phyloP scores from a whole-genome alignment of 2,329 filamentous ascomycete species.

The Aspergillus carbonarius region DNA sequence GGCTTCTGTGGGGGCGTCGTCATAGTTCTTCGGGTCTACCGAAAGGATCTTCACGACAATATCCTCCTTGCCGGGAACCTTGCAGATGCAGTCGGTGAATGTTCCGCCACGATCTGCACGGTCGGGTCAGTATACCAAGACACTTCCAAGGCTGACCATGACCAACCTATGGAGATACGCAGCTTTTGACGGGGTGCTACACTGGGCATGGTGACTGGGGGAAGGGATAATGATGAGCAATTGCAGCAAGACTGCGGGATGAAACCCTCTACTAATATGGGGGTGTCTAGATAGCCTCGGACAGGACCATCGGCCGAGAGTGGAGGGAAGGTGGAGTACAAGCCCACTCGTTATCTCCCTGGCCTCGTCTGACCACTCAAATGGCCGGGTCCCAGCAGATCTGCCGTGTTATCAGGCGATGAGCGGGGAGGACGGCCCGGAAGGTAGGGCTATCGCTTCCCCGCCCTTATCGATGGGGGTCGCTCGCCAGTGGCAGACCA shows the following conservation, averaged over 20 bases:
- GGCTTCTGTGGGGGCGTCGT: conserved; percentile 58
- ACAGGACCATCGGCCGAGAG: neutral
- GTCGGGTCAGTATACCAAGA: neutral
- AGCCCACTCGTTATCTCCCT: neutral
- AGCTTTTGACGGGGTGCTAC: neutral
- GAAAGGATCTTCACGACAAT: conserved; percentile 81
- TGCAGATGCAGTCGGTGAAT: conserved; percentile 16
- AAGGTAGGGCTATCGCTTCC: too few relatives aligned
- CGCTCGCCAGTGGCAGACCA: too few relatives aligned
- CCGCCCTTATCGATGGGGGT: too few relatives aligned
- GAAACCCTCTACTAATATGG: neutral
- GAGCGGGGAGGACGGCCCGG: neutral
- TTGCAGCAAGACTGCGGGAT: too few relatives aligned
- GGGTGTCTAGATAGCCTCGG: neutral
- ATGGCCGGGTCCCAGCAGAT: neutral
- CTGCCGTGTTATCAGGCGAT: neutral
- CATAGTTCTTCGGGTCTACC: conserved; percentile 82
- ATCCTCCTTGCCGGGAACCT: conserved; percentile 42
- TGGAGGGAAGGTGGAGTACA: neutral
- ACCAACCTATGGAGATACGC: neutral
- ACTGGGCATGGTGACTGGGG: neutral
- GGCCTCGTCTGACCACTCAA: neutral
- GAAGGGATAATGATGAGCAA: neutral
- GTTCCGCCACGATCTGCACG: conserved; percentile 41
- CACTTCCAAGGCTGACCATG: neutral